A percentile compares a stretch with the other conserved stretches of the same genome.
Evolutionary conservation across 176 grass and related monocot species (phyloP).

Genomic region (Avena atlantica): DNA sequence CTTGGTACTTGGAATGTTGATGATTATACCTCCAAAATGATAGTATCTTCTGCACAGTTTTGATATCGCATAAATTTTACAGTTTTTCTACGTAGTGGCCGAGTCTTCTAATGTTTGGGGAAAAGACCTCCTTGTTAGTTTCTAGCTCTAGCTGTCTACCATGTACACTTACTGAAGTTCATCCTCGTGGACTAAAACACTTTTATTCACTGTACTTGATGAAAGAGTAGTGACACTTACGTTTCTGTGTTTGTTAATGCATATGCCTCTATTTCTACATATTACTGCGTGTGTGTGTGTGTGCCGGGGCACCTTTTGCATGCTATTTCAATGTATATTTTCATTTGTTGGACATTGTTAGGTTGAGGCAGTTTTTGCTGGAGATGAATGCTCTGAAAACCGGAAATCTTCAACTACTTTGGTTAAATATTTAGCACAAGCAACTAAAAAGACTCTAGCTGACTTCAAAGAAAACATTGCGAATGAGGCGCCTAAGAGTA

Average conservation of each 20-base stretch:
- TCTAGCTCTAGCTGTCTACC: not conserved
- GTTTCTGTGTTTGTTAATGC: not conserved
- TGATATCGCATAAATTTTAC: not conserved
- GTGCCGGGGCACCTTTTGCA: not conserved
- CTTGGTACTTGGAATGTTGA: not conserved
- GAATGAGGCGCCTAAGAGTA: conserved; percentile 57
- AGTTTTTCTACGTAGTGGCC: not conserved
- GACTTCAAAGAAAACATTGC: conserved; percentile 61
- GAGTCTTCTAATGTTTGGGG: not conserved
- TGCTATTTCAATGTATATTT: conserved; percentile 15
- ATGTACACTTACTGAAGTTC: too few relatives aligned
- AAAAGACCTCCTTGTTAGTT: not conserved
- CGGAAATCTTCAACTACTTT: conserved; percentile 48
- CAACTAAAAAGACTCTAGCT: conserved; percentile 43
- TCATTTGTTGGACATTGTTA: conserved; percentile 31
- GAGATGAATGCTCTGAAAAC: conserved; percentile 48
- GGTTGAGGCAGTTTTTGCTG: conserved; percentile 64
- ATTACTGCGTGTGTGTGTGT: not conserved
- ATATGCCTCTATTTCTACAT: not conserved
- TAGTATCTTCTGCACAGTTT: not conserved
- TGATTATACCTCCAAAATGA: not conserved
- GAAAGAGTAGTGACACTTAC: conserved; percentile 9
- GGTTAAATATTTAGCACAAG: conserved; percentile 49
- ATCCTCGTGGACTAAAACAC: too few relatives aligned
- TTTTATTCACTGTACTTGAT: not conserved